Evolutionary conservation across 805 yeast species (phyloP), one percentile per base, ranked within the genome.

Genomic region (Komagataella phaffii): DNA sequence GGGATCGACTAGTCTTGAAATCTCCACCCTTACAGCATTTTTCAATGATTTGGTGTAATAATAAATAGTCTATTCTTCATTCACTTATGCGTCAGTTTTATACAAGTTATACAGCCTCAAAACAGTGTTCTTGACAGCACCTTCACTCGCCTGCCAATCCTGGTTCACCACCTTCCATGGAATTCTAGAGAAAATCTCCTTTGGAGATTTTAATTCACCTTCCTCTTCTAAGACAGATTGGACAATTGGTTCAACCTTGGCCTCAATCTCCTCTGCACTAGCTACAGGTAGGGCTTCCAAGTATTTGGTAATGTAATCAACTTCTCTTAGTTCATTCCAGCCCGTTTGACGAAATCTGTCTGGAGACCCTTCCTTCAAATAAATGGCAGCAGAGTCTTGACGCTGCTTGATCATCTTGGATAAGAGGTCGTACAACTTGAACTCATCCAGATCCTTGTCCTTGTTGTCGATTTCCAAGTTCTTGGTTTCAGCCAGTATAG

Each of bases 331-430:
- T 59, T 73, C 78, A 48, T 63, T 66, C 23, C 59, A 57, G 4
- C 69, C 72, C 44, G 66, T 56, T 47, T 66, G 67, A 24, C 64
- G 63, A 50, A 71, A 71, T 54, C 72, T 61, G 53, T 72, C 77
- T n/a, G 68, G 67, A 21, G 73, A 59, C 17, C 70, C 66, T 44
- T 66, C 70, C 47, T 65, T 62, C 49, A 62, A 51, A 54, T 69
- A 73, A 51, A 67, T 68, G 6, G 54, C 59, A 17, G 72, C 71
- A 3, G 75, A 64, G 10, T 63, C 64, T 30, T 57, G 55, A 55
- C 78, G 64, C 53, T 73, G 73, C 50, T 68, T 71, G 50, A 66
- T 59, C 70, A 73, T 64, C 52, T 70, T 70, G 40, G 53, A 49
- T 10, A 67, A 55, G 47, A 67, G 57, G 51, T 67, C 70, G 49